Conservation (phyloP, 2,329 filamentous ascomycete genomes). For the Phoma sp. region DNA sequence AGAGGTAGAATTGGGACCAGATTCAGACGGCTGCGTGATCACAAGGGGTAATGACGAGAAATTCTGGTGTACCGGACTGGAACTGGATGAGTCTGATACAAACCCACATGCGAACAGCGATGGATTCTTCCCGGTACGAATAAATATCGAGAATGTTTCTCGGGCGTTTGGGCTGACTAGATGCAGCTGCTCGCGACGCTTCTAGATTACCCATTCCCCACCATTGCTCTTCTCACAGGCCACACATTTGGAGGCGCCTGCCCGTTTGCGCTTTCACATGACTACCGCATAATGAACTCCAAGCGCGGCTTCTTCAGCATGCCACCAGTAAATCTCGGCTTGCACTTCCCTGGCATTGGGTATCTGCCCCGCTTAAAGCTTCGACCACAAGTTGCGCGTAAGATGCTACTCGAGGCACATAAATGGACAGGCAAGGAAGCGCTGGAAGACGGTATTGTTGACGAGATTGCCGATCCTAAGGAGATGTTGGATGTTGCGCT, state of each 20-base stretch:
- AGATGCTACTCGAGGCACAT: constrained; percentile 63
- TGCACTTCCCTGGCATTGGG: constrained; percentile 63
- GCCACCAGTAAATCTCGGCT: constrained; percentile 61
- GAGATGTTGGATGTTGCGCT: constrained; percentile 57
- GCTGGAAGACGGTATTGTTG: constrained; percentile 60
- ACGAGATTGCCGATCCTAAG: constrained; percentile 55
- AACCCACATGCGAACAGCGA: constrained; percentile 63
- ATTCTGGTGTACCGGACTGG: constrained; percentile 59
- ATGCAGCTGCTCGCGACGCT: constrained; percentile 51
- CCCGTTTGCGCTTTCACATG: constrained; percentile 55
- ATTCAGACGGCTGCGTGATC: constrained; percentile 59
- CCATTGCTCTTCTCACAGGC: constrained; percentile 56
- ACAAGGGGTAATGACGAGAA: constrained; percentile 59
- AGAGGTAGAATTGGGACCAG: constrained; percentile 54
- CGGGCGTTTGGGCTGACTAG: background rate
- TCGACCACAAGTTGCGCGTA: constrained; percentile 57
- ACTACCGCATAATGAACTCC: constrained; percentile 53
- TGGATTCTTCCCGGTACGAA: constrained; percentile 58
- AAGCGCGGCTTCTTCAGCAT: constrained; percentile 44
- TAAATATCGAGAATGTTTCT: background rate
- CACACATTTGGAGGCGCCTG: constrained; percentile 59
- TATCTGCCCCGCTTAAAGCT: constrained; percentile 60
- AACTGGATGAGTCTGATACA: constrained; percentile 55
- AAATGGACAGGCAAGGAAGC: constrained; percentile 61
- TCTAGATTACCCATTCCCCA: constrained; percentile 58